phyloP scores from a whole-genome alignment of 2,329 filamentous ascomycete species.

The Trichoderma semiorbis region DNA sequence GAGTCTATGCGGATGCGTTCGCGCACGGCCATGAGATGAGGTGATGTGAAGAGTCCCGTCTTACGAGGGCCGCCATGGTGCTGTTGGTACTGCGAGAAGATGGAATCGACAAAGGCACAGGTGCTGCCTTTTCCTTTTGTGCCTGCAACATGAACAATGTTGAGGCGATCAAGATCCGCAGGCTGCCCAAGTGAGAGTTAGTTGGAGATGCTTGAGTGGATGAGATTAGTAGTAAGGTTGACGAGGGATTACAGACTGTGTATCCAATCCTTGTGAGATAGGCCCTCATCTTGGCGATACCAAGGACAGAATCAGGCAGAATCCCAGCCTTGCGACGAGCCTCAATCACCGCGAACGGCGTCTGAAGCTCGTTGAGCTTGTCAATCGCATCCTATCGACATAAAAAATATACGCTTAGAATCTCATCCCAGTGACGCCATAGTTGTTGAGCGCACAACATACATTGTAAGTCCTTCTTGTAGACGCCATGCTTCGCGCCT shows the following conservation, averaged over 20 bases:
- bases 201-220: not conserved
- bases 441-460: not conserved
- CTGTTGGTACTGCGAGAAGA: constrained; percentile 52
- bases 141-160: constrained; percentile 67
- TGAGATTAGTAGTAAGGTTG: not conserved
- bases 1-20: constrained; percentile 65
- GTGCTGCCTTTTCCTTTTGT: constrained; percentile 77
- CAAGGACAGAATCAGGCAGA: constrained; percentile 64
- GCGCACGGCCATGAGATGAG: constrained; percentile 63
- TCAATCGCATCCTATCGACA: constrained; percentile 72
- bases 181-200: constrained; percentile 26
- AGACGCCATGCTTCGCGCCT: constrained; percentile 29
- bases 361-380: constrained; percentile 85
- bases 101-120: constrained; percentile 63
- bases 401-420: not conserved
- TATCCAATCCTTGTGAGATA: constrained; percentile 79
- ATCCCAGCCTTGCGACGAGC: constrained; percentile 71
- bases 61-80: constrained; percentile 36
- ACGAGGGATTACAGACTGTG: constrained; percentile 40
- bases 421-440: not conserved
- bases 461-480: constrained; percentile 36
- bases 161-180: constrained; percentile 55
- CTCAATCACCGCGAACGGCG: constrained; percentile 77
- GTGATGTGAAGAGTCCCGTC: constrained; percentile 65
- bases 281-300: constrained; percentile 69